Evolutionary conservation across 2,329 filamentous ascomycete species (phyloP), one percentile per base, ranked within the genome.

Genomic region (Hypoxylon sp.): DNA sequence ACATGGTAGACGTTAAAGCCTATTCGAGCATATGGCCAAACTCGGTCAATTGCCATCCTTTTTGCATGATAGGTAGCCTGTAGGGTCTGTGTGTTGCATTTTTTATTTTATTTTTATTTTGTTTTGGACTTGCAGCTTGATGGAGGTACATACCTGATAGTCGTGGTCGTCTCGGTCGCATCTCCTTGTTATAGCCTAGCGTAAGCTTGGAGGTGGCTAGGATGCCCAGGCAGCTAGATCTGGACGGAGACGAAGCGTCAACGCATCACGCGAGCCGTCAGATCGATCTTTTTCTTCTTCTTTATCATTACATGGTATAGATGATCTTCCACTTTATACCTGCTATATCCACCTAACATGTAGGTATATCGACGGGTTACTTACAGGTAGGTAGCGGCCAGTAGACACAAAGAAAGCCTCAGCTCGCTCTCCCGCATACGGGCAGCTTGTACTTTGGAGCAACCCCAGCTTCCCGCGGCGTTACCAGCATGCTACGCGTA

Each of bases 231-330:
- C 17, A 15, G 31, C 29, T 8, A 17, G 9, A 8, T 13, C 5
- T 3, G 7, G 33, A 41, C 47, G 46, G 40, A 47, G 48, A 54
- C 53, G 48, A 40, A n/a, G 8, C 29, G 15, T 15, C 29, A n/a
- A n/a, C 31, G 15, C 47, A 62, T 62, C 48, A 58, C 59, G 51
- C 55, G 59, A 62, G 55, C 55, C 38, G 48, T 37, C 35, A 46
- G 56, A 45, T 59, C 37, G 3, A 13, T 23, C 18, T 21, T 11
- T 41, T 20, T 38, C 21, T 20, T 18, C n/a, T 23, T 20, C 18
- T 38, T 38, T 20, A 7, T 38, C 20, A 18, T 8, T 38, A 4
- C 15, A 18, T 38, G 10, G 18, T 40, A 35, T 15, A 35, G n/a
- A n/a, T n/a, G n/a, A 17, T 11, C 31, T 35, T 15, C n/a, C 11